phyloP scores from a whole-genome alignment of 2,329 filamentous ascomycete genomes.

The Penicillium sp. region DNA sequence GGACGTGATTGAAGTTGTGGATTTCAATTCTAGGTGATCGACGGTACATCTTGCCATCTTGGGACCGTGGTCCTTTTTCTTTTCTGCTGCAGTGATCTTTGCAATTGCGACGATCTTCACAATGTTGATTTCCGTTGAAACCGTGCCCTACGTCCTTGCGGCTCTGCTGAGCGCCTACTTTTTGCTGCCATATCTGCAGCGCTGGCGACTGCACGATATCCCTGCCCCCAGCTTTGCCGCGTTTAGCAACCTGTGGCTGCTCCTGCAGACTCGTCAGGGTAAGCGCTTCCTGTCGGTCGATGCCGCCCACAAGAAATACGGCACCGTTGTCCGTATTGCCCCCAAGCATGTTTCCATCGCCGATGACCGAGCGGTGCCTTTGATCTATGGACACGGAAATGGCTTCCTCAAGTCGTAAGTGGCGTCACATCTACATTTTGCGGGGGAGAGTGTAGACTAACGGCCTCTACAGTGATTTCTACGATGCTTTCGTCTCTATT shows the following conservation, averaged over 20 bases:
- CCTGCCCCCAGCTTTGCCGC: slow-evolving; percentile 51
- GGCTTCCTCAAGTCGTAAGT: slow-evolving; percentile 65
- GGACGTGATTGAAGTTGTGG: too few relatives aligned
- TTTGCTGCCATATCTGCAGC: slow-evolving; percentile 53
- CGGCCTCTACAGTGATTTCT: slow-evolving; percentile 60
- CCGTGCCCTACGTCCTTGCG: slow-evolving; percentile 41
- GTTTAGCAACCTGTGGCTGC: slow-evolving; percentile 75
- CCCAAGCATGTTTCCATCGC: slow-evolving; percentile 79
- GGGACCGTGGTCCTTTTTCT: slow-evolving; percentile 1
- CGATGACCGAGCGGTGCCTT: slow-evolving; percentile 68
- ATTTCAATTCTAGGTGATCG: too few relatives aligned
- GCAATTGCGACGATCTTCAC: slow-evolving; percentile 1
- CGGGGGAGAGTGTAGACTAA: background rate
- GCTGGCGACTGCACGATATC: slow-evolving; percentile 48
- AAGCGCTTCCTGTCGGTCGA: slow-evolving; percentile 61
- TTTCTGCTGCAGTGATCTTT: background rate
- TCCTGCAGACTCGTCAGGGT: slow-evolving; percentile 61
- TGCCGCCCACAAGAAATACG: slow-evolving; percentile 65
- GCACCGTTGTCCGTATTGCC: slow-evolving; percentile 74
- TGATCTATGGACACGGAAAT: slow-evolving; percentile 74
- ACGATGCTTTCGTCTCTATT: slow-evolving; percentile 87
- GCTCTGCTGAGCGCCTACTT: slow-evolving; percentile 51
- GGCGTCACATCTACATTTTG: background rate
- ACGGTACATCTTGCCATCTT: background rate
- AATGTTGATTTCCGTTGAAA: slow-evolving; percentile 31